Conservation (phyloP, 345 rosid genomes). For the Eucalyptus urophylla region DNA sequence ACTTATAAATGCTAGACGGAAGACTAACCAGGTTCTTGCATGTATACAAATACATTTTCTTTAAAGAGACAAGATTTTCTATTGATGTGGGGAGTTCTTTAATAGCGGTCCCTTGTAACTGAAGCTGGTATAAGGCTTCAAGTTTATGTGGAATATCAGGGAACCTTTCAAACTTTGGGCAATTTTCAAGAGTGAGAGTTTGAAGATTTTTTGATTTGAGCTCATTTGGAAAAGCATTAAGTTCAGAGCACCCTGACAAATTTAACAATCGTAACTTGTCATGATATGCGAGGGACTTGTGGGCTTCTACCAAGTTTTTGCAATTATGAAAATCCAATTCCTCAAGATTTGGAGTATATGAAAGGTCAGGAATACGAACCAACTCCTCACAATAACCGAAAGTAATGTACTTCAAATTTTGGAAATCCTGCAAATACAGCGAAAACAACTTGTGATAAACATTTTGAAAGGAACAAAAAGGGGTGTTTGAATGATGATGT, state of each 20-base stretch:
- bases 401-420: background rate
- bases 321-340: rapidly evolving
- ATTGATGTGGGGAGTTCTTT: background rate
- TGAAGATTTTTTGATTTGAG: background rate
- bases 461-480: no score
- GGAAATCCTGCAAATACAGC: background rate
- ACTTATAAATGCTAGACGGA: background rate
- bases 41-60: rapidly evolving
- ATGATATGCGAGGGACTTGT: rapidly evolving
- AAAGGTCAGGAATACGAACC: background rate
- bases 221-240: background rate
- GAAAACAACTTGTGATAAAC: background rate
- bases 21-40: background rate
- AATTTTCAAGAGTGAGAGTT: rapidly evolving
- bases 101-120: rapidly evolving
- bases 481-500: no score
- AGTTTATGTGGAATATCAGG: background rate
- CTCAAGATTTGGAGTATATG: background rate
- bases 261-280: rapidly evolving
- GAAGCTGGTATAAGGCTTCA: rapidly evolving
- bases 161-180: background rate
- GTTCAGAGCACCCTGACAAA: background rate
- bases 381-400: rapidly evolving
- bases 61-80: background rate
- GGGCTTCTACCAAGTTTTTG: background rate